These are phyloP conservation scores for Logfia minima DNA, from an alignment of 129 eudicot genomes.

Conservation along the genomic window DNA sequence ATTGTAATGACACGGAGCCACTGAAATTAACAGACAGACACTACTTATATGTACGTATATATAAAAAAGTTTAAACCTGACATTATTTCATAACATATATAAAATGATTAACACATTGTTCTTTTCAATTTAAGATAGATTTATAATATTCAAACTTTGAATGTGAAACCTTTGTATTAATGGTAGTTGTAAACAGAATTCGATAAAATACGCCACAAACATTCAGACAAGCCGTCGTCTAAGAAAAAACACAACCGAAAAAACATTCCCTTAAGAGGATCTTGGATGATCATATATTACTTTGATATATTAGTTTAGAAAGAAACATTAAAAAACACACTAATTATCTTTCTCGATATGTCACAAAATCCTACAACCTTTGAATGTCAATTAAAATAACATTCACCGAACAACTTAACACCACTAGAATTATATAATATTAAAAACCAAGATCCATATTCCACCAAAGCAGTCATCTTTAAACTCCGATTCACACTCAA, in stretches of 20 bases:
- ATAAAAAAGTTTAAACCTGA: no score
- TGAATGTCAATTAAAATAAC: conserved; percentile 39
- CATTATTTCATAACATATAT: no score
- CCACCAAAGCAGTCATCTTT: conserved; percentile 46
- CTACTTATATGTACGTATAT: no score
- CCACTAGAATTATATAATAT: conserved; percentile 19
- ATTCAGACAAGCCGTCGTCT: conserved; percentile 5
- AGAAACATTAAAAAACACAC: conserved; percentile 29
- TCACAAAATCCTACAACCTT: conserved; percentile 51
- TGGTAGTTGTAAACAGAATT: not conserved
- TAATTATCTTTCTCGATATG: conserved; percentile 55
- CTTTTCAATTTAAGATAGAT: no score
- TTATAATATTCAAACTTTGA: not conserved
- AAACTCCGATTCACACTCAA: conserved; percentile 42
- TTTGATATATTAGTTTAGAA: not conserved
- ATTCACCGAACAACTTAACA: conserved; percentile 28
- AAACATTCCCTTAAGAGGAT: conserved; percentile 38
- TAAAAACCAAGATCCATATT: conserved; percentile 27
- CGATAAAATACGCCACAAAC: conserved; percentile 14
- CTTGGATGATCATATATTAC: conserved; percentile 31
- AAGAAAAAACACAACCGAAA: conserved; percentile 8
- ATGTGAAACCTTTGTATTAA: not conserved
- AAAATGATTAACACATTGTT: not conserved
- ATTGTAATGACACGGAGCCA: no score
- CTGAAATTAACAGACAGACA: no score